These are phyloP conservation scores for Fusarium brevicatenulatum DNA, from an alignment of 2,329 filamentous ascomycete species.

Conservation along the genomic window DNA sequence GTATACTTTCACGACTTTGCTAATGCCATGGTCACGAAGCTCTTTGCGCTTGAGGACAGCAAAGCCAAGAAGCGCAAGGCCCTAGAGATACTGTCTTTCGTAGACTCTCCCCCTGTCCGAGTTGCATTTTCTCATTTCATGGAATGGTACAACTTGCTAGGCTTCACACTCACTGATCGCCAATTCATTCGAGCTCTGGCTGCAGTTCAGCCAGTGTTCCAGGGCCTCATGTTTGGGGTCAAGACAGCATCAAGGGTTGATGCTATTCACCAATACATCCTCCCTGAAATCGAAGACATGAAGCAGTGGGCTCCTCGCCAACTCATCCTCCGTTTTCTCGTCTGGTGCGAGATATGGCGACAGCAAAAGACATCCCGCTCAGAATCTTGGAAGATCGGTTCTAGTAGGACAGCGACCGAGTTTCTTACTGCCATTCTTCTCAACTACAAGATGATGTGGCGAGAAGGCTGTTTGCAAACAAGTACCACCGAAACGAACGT, in stretches of 20 bases:
- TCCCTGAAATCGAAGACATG: not conserved
- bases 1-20: slow-evolving; percentile 37
- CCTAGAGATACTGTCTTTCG: slow-evolving; percentile 36
- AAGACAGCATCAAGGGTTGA: slow-evolving; percentile 5
- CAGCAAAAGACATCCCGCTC: slow-evolving; percentile 33
- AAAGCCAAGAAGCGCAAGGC: slow-evolving; percentile 21
- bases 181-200: slow-evolving; percentile 16
- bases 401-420: slow-evolving; percentile 20
- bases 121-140: slow-evolving; percentile 38
- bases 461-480: slow-evolving; percentile 25
- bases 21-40: slow-evolving; percentile 11
- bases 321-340: slow-evolving; percentile 39
- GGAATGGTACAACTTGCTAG: not conserved
- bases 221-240: slow-evolving; percentile 32
- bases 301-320: slow-evolving; percentile 19
- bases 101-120: slow-evolving; percentile 42
- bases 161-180: not conserved
- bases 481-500: slow-evolving; percentile 1
- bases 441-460: slow-evolving; percentile 38
- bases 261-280: slow-evolving; percentile 25
- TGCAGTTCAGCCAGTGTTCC: slow-evolving; percentile 16
- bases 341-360: slow-evolving; percentile 43
- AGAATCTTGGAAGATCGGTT: slow-evolving; percentile 35
- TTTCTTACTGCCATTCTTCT: slow-evolving; percentile 41
- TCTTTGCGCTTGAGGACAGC: slow-evolving; percentile 13